Conservation (phyloP, 345 rosid genomes). For the Brassica cretica region DNA sequence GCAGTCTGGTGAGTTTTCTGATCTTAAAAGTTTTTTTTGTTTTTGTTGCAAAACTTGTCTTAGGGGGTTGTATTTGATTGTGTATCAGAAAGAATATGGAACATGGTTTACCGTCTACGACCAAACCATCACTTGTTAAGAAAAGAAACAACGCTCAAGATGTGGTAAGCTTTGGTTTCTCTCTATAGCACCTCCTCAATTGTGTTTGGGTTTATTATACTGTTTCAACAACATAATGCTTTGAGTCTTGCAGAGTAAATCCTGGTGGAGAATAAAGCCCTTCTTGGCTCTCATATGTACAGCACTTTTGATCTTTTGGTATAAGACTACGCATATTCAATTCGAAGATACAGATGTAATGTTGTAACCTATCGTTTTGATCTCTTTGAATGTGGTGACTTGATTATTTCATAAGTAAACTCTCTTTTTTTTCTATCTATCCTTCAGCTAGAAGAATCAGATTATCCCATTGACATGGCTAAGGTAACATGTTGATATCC, state of each 20-base stretch:
- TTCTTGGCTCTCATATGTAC: slow-evolving; percentile 69
- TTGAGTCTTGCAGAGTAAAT: slow-evolving; percentile 52
- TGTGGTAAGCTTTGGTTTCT: slow-evolving; percentile 50
- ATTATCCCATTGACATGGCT: slow-evolving; percentile 53
- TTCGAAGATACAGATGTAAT: slow-evolving; percentile 72
- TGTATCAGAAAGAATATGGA: slow-evolving; percentile 21
- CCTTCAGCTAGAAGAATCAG: slow-evolving; percentile 64
- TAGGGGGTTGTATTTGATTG: not conserved
- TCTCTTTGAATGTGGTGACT: slow-evolving; percentile 1
- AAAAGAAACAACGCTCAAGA: slow-evolving; percentile 60
- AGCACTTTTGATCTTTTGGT: slow-evolving; percentile 79
- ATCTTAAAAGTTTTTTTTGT: not conserved
- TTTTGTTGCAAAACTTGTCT: not conserved
- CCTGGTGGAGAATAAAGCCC: slow-evolving; percentile 69
- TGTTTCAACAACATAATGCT: not conserved
- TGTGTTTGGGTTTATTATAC: not conserved
- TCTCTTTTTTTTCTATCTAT: slow-evolving; percentile 10
- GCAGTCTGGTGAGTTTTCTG: slow-evolving; percentile 1
- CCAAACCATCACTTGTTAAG: slow-evolving; percentile 55
- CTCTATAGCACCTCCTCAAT: not conserved
- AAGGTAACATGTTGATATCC: slow-evolving; percentile 47
- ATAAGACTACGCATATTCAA: slow-evolving; percentile 76
- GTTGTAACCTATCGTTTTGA: not conserved
- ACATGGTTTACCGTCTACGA: slow-evolving; percentile 48
- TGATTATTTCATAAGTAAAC: slow-evolving; percentile 17